Conservation (phyloP, 1,284 basidiomycete genomes). For the Apiotrichum brassicae region DNA sequence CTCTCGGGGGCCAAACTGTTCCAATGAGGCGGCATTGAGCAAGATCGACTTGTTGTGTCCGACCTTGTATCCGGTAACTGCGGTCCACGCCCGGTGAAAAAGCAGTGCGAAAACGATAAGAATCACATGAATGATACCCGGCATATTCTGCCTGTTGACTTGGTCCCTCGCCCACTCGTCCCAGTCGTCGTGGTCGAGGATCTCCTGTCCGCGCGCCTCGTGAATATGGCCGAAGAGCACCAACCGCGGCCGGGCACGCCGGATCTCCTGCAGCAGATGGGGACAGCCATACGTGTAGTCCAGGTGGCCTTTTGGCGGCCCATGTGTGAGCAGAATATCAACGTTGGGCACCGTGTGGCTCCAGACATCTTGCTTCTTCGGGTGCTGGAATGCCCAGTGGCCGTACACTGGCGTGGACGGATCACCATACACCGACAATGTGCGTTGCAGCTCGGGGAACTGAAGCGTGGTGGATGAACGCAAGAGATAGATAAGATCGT, state of each 20-base stretch:
- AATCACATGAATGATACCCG: background rate
- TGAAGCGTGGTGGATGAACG: background rate
- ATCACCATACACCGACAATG: background rate
- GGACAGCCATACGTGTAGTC: background rate
- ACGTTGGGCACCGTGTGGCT: background rate
- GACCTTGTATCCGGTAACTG: background rate
- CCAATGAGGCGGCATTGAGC: background rate
- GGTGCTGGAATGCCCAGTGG: conserved; percentile 1
- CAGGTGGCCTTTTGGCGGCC: background rate
- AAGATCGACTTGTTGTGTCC: background rate
- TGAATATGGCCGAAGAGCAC: background rate
- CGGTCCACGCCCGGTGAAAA: no score
- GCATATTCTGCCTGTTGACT: background rate
- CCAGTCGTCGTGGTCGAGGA: background rate
- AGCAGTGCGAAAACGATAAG: no score
- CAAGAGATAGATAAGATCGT: conserved; percentile 1
- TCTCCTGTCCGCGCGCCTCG: background rate
- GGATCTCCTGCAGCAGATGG: background rate
- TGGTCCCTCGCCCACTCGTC: background rate
- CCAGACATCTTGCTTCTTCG: background rate
- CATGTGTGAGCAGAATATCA: conserved; percentile 1
- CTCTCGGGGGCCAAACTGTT: background rate
- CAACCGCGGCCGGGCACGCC: background rate
- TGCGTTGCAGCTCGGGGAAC: no score
- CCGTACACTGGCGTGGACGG: background rate